phyloP scores from a whole-genome alignment of 1,284 basidiomycete species.

The Mycosarcoma mackinlayi region DNA sequence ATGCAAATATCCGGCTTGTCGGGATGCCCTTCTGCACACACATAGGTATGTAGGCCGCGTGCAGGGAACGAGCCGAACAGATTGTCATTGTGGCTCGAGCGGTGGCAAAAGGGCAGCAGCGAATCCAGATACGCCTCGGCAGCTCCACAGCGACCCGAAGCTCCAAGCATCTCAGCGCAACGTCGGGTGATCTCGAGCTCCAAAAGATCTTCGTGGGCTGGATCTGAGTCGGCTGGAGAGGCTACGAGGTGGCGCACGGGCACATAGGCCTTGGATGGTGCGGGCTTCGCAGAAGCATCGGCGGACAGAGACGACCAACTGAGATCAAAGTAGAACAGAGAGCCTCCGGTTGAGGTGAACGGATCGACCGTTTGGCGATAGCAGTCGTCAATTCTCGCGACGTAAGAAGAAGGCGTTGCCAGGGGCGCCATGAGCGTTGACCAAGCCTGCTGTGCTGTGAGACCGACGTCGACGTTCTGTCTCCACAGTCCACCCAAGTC shows the following conservation, averaged over 20 bases:
- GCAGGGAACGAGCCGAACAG: neutral
- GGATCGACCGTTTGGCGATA: neutral
- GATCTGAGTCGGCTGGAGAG: neutral
- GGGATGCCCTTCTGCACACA: neutral
- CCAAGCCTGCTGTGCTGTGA: neutral
- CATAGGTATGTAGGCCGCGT: neutral
- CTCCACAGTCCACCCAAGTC: neutral
- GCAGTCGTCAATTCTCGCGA: too few species aligned
- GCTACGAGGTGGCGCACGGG: neutral
- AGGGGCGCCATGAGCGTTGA: neutral
- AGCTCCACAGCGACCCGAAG: too few species aligned
- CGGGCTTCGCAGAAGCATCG: neutral
- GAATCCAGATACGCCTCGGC: neutral
- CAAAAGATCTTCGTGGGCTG: neutral
- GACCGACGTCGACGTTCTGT: neutral
- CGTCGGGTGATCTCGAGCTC: neutral
- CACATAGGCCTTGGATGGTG: neutral
- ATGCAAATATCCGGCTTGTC: neutral
- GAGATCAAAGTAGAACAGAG: neutral
- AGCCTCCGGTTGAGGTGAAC: neutral
- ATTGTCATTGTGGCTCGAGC: neutral
- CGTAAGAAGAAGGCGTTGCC: neutral
- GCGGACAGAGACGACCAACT: neutral
- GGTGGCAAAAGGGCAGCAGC: neutral
- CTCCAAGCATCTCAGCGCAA: neutral